A percentile compares a stretch with the other conserved stretches of the same genome.
phyloP scores from a whole-genome alignment of 2,329 filamentous ascomycete genomes.

The Colletotrichum cereale region DNA sequence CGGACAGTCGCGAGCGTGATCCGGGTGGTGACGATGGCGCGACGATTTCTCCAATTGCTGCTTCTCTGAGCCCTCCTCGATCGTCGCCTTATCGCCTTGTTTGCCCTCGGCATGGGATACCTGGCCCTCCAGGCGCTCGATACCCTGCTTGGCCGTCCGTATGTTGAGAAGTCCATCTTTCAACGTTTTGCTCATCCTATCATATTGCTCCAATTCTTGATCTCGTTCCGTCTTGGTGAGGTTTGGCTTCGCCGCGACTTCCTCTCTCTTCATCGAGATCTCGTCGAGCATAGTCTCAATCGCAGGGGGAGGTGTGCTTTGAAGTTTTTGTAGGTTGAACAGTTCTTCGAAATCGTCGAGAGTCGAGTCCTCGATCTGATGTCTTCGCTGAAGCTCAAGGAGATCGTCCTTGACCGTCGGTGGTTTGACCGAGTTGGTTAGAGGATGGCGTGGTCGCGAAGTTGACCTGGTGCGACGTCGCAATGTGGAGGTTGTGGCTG shows the following conservation, averaged over 20 bases:
- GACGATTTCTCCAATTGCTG: constrained; percentile 31
- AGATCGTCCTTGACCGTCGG: constrained; percentile 69
- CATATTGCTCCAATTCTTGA: constrained; percentile 58
- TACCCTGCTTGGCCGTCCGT: constrained; percentile 67
- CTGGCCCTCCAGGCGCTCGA: constrained; percentile 68
- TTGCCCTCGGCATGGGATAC: constrained; percentile 57
- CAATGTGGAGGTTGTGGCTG: constrained; percentile 31
- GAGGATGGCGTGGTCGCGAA: constrained; percentile 58
- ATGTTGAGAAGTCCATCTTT: constrained; percentile 65
- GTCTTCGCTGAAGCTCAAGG: constrained; percentile 62
- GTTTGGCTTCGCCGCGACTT: constrained; percentile 25
- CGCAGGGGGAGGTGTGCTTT: constrained; percentile 22
- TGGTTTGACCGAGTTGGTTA: constrained; percentile 66
- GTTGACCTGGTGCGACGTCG: constrained; percentile 53
- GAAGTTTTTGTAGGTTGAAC: constrained; percentile 44
- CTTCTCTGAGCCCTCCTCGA: constrained; percentile 16
- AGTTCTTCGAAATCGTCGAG: constrained; percentile 69
- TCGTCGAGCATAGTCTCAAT: constrained; percentile 42
- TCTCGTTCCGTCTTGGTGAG: constrained; percentile 46
- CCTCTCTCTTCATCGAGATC: constrained; percentile 40
- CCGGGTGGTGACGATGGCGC: neutral
- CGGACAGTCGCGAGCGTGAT: constrained; percentile 18
- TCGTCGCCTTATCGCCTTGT: neutral
- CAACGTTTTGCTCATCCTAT: constrained; percentile 66
- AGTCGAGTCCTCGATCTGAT: constrained; percentile 70